A percentile compares a stretch with the other conserved stretches of the same genome.
Evolutionary conservation across 441 rosid species (phyloP).

Genomic region (Manihot esculenta): DNA sequence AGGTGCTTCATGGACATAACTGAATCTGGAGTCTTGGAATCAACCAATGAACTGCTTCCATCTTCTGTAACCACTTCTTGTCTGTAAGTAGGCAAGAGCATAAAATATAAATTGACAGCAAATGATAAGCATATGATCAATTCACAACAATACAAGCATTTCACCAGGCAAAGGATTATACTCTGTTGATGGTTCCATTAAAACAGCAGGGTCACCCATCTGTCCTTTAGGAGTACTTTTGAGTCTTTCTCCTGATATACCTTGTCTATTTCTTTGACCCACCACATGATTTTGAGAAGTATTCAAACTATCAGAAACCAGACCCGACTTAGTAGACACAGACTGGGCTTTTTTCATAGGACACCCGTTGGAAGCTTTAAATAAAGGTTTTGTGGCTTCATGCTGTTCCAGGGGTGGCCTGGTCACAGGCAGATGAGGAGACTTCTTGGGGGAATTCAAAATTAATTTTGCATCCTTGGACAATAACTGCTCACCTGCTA

Average conservation of each 20-base stretch:
- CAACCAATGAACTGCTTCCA: conserved; percentile 37
- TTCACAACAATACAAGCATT: conserved; percentile 38
- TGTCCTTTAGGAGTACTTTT: conserved; percentile 54
- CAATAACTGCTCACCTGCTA: conserved; percentile 37
- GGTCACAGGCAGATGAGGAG: conserved; percentile 41
- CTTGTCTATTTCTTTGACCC: conserved; percentile 50
- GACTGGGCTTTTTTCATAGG: conserved; percentile 51
- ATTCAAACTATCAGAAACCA: conserved; percentile 38
- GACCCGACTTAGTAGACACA: conserved; percentile 46
- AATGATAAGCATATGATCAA: conserved; percentile 21
- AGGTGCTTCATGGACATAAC: conserved; percentile 82
- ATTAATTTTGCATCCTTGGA: conserved; percentile 40
- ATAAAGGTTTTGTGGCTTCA: conserved; percentile 26
- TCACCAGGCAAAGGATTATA: conserved; percentile 39
- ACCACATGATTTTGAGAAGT: conserved; percentile 46
- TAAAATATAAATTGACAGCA: conserved; percentile 18
- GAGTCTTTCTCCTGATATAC: conserved; percentile 54
- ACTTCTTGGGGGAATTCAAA: conserved; percentile 48
- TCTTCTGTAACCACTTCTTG: conserved; percentile 54
- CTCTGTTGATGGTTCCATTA: conserved; percentile 44
- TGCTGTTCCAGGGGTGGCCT: conserved; percentile 24
- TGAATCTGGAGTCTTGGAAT: conserved; percentile 64
- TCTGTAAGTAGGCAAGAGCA: conserved; percentile 36
- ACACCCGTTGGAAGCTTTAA: conserved; percentile 38
- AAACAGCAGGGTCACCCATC: conserved; percentile 34